Percentiles rank a stretch among this genome's conserved stretches.
Conservation (phyloP, 169 alveolate genomes). For the Perkinsus chesapeaki region DNA sequence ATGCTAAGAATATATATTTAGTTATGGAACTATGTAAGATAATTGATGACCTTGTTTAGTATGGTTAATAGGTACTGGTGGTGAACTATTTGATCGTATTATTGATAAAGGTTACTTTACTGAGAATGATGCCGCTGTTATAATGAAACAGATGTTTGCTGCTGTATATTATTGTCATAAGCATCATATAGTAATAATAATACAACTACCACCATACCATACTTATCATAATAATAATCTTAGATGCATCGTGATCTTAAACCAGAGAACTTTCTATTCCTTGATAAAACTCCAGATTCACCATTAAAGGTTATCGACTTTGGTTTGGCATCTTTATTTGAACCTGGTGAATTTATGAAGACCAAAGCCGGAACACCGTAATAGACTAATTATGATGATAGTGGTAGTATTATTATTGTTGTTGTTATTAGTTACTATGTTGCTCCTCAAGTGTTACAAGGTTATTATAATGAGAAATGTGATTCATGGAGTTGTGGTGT, state of each 20-base stretch:
- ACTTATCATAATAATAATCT: constrained; percentile 1
- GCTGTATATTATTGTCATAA: constrained; percentile 83
- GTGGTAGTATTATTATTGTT: not conserved
- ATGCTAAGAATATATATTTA: constrained; percentile 70
- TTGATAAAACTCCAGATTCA: constrained; percentile 17
- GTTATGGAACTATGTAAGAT: constrained; percentile 75
- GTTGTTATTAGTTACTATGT: constrained; percentile 51
- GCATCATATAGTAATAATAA: constrained; percentile 16
- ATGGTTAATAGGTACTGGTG: constrained; percentile 56
- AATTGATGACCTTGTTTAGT: constrained; percentile 5
- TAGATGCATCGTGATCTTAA: not conserved
- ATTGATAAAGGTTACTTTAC: constrained; percentile 55
- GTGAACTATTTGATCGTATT: constrained; percentile 75
- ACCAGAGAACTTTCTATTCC: constrained; percentile 31
- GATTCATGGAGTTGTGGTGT: constrained; percentile 85
- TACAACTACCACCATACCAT: not conserved
- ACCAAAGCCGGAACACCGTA: constrained; percentile 66
- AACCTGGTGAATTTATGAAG: constrained; percentile 46
- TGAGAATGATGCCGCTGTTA: constrained; percentile 71
- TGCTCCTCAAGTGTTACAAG: constrained; percentile 76
- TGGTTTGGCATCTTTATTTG: constrained; percentile 67
- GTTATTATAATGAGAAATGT: constrained; percentile 74
- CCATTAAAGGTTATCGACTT: constrained; percentile 72
- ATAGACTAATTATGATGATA: not conserved
- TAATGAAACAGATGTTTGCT: constrained; percentile 78